Base-by-base conservation (phyloP, 768 basidiomycete species). In the Lactarius akahatsu region DNA sequence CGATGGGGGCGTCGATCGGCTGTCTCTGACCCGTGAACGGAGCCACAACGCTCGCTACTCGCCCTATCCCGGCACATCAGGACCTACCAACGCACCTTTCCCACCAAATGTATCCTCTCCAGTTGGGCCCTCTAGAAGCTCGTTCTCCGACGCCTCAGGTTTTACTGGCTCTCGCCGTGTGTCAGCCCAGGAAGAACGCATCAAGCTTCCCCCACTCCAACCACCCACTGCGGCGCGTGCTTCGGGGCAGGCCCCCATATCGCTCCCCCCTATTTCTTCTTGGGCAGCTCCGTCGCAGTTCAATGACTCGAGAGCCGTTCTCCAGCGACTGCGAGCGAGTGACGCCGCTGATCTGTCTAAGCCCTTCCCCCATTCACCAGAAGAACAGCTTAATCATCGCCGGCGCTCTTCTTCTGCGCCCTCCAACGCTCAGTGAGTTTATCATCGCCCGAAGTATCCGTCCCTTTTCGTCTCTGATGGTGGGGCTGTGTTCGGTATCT, bases 241-340 rank as follows among this genome's bases (percentile, higher is more conserved):
- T 50, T 69, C 75, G 18, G 76, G 71, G 32, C 75, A 76, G 18
- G 74, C 80, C 1, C 76, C 79, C 2, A 87, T 86, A 67, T 83
- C 86, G 1, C 73, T 90, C 4, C 89, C 88, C 1, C 87, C 88
- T 0, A 89, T 90, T 63, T 86, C 88, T 8, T 67, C 70, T 40
- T 63, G 50, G 64, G 64, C 59, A 23, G 41, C 58, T 36, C n/a
- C 68, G 9, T 57, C 67, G 20, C 68, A 60, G 20, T 41, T 63
- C 52, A 18, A 47, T 59, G 68, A 71, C 45, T 71, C 70, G 1
- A 59, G 65, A 43, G 65, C 65, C 10, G 69, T 71, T 34, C 63
- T 71, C 16, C 34, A 70, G 36, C 65, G 70, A 34, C 47, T 71
- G 28, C 64, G 55, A 59, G 57, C 62, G 20, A 67, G 56, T 28